Base-by-base conservation (phyloP, 176 grass and related monocot species). In the Carex parvula region DNA sequence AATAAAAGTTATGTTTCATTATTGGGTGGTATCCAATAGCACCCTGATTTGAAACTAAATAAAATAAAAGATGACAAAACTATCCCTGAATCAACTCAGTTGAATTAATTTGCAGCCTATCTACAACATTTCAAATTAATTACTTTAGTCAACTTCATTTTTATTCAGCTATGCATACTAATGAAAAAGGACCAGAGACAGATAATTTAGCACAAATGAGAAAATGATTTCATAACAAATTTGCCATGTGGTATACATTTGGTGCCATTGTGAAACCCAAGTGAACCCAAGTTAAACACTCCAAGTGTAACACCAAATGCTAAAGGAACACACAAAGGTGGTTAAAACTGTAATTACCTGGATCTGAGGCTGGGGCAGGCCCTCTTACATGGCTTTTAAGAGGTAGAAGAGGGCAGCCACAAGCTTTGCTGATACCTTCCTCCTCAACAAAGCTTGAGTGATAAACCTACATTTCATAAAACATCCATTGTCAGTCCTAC, bases 371-470 rank as follows among this genome's bases (percentile, higher is more conserved):
- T 62, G 91, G 95, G 8, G 95, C 95, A 81, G 95, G 95, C 15
- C 95, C 95, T 69, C 85, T 98, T 70, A 95, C 92, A 88, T 98
- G 95, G 70, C 87, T 95, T 94, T 98, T 95, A 22, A 98, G 84
- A 57, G 92, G 89, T 84, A 98, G 92, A 81, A 98, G 90, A 72
- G 95, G 95, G 60, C 95, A 98, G 16, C 92, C 89, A 7, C 95
- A 98, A 84, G 92, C 89, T 90, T 95, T 95, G 24, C 26, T 87
- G 42, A 91, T 89, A 26, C 77, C 85, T 30, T 92, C 88, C 21
- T 93, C 88, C 0, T 92, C 91, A 64, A 90, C 48, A 50, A 95
- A 98, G 84, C 92, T 98, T 79, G 92, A 98, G 83, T 98, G 95
- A 80, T 98, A 98, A 85, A 98, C 92, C 95, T 94, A 81, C 32